These are phyloP conservation scores for Gracilariopsis chorda DNA, from an alignment of 23 red algal species.

Conservation along the genomic window DNA sequence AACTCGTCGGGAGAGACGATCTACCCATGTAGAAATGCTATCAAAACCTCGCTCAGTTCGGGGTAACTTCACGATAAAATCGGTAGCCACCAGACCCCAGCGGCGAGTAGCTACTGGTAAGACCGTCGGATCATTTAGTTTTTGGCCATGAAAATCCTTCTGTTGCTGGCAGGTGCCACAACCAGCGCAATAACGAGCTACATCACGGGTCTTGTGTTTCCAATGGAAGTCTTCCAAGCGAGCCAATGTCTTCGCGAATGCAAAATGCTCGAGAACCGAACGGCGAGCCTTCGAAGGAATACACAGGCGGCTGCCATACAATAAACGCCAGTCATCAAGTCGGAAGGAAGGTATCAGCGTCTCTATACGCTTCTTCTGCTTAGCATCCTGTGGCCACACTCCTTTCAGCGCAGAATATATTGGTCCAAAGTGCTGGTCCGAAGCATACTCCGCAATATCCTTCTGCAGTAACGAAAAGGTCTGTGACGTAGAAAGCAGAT, in stretches of 20 bases:
- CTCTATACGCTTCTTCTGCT: not conserved
- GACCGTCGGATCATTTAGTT: not conserved
- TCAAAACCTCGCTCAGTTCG: not conserved
- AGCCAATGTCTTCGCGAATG: constrained; percentile 6
- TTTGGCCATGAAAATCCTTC: not conserved
- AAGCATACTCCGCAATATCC: not conserved
- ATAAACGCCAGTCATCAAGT: not conserved
- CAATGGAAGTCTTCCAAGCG: not conserved
- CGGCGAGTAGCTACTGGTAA: not conserved
- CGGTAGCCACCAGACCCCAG: not conserved
- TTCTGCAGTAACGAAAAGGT: too few relatives aligned
- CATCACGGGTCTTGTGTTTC: constrained; percentile 25
- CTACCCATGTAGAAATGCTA: not conserved
- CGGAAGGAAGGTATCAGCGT: not conserved
- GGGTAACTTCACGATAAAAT: constrained; percentile 17
- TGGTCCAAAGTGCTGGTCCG: not conserved
- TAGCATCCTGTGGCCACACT: too few relatives aligned
- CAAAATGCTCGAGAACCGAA: constrained; percentile 5
- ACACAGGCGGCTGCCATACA: not conserved
- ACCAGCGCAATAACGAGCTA: not conserved
- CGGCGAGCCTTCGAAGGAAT: not conserved
- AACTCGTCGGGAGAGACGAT: not conserved
- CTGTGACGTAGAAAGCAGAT: too few relatives aligned
- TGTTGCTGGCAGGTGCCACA: not conserved
- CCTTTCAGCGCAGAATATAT: too few relatives aligned